Conservation (phyloP, 306 rosid genomes). For the Vigna angularis region DNA sequence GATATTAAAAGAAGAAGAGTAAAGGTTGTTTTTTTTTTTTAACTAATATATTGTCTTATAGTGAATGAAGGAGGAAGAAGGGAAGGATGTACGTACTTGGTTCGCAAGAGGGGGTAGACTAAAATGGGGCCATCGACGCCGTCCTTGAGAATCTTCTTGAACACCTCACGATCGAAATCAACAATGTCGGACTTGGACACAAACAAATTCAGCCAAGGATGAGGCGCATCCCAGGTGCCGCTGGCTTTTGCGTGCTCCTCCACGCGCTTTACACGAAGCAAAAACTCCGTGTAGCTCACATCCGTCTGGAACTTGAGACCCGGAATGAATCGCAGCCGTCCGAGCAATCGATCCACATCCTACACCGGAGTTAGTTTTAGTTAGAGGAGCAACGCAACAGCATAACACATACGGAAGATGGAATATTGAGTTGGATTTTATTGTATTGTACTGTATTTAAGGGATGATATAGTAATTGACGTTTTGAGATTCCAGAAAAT, state of each 20-base stretch:
- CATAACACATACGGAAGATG: too few relatives aligned
- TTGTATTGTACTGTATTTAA: not conserved
- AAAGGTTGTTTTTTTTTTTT: not conserved
- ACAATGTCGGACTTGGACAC: slow-evolving; percentile 62
- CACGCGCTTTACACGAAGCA: slow-evolving; percentile 28
- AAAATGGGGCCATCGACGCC: slow-evolving; percentile 83
- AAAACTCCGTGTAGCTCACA: slow-evolving; percentile 7
- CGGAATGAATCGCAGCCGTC: slow-evolving; percentile 12
- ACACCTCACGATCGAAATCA: slow-evolving; percentile 57
- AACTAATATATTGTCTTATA: not conserved
- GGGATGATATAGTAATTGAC: not conserved
- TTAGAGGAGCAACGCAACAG: not conserved
- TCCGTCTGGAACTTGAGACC: slow-evolving; percentile 19
- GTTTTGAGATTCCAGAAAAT: slow-evolving; percentile 6
- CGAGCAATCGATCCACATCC: slow-evolving; percentile 4
- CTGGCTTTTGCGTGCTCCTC: slow-evolving; percentile 11
- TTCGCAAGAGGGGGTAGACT: slow-evolving; percentile 72
- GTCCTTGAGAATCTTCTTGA: slow-evolving; percentile 63
- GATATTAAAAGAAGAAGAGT: not conserved
- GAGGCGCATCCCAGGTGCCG: slow-evolving; percentile 54
- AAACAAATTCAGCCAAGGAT: slow-evolving; percentile 84
- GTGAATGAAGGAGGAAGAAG: not conserved
- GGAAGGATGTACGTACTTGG: slow-evolving; percentile 2
- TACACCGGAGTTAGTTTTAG: not conserved
- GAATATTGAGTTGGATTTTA: not conserved